A percentile compares a stretch with the other conserved stretches of the same genome.
Conservation (phyloP, 805 yeast genomes). For the Saturnispora quitensis region DNA sequence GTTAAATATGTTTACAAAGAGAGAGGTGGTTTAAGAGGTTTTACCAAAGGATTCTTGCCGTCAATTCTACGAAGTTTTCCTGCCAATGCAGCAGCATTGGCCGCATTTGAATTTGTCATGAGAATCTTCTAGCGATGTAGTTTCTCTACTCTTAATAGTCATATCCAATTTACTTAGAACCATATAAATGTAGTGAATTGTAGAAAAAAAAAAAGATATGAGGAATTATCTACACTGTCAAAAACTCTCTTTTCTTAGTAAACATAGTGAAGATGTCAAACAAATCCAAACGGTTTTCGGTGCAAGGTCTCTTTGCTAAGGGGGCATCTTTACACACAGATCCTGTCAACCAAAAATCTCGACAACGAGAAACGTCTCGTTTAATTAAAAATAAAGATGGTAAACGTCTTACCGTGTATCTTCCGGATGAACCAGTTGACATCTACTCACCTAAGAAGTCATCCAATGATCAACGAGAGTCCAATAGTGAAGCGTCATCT, state of each 20-base stretch:
- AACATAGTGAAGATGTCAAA: not conserved
- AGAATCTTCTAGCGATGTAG: constrained; percentile 27
- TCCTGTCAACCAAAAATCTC: not conserved
- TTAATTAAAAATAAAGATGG: constrained; percentile 1
- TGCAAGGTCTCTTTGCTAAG: constrained; percentile 11
- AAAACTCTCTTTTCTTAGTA: not conserved
- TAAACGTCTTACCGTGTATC: constrained; percentile 6
- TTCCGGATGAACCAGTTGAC: constrained; percentile 2
- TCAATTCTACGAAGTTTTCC: constrained; percentile 79
- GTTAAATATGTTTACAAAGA: constrained; percentile 54
- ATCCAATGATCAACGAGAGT: not conserved
- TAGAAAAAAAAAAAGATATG: not conserved
- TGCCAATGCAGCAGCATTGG: constrained; percentile 88
- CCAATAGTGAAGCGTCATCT: not conserved
- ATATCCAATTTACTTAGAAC: not conserved
- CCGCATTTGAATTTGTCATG: constrained; percentile 82
- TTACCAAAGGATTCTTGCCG: constrained; percentile 74
- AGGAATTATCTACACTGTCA: not conserved
- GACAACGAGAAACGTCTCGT: not conserved
- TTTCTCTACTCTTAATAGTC: not conserved
- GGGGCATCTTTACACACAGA: not conserved
- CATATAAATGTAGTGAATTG: not conserved
- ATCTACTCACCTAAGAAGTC: not conserved
- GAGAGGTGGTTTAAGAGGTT: constrained; percentile 57
- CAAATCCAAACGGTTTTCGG: constrained; percentile 9